These are phyloP conservation scores for Plasmodium vivax DNA, from an alignment of 169 alveolate species.

Conservation along the genomic window DNA sequence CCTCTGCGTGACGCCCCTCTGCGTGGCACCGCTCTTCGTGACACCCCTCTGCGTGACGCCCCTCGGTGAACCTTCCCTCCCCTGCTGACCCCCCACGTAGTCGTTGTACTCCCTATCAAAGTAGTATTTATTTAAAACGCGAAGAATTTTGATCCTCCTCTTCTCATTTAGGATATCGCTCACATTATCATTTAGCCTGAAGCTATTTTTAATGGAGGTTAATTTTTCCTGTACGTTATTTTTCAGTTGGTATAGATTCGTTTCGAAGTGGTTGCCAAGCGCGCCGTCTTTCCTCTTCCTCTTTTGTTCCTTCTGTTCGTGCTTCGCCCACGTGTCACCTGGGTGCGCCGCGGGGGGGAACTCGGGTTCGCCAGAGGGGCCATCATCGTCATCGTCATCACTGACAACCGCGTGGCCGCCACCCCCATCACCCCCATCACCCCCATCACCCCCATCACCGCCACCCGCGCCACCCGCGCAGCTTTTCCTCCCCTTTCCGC, in stretches of 20 bases:
- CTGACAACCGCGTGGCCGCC: background rate
- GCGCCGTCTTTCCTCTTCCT: background rate
- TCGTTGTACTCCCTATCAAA: slow-evolving; percentile 51
- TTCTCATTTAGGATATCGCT: slow-evolving; percentile 49
- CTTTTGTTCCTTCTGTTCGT: background rate
- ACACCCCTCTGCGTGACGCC: background rate
- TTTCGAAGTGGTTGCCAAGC: background rate
- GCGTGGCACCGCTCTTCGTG: too few species aligned
- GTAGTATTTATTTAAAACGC: slow-evolving; percentile 27
- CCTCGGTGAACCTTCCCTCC: background rate
- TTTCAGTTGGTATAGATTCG: background rate
- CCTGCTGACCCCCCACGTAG: background rate
- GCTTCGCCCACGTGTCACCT: background rate
- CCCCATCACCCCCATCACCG: too few species aligned
- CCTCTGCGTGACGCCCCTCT: background rate
- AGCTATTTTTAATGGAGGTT: slow-evolving; percentile 21
- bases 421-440: background rate
- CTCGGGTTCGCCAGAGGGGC: background rate
- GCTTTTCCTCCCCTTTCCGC: background rate
- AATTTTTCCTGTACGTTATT: slow-evolving; percentile 31
- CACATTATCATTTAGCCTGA: slow-evolving; percentile 17
- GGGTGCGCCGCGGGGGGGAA: background rate
- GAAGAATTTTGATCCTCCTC: slow-evolving; percentile 15
- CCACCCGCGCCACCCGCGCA: background rate
- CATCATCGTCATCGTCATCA: background rate